Evolutionary conservation across 495 filamentous ascomycete species (phyloP), one percentile per base, ranked within the genome.

Genomic region (Xylaria bambusicola): DNA sequence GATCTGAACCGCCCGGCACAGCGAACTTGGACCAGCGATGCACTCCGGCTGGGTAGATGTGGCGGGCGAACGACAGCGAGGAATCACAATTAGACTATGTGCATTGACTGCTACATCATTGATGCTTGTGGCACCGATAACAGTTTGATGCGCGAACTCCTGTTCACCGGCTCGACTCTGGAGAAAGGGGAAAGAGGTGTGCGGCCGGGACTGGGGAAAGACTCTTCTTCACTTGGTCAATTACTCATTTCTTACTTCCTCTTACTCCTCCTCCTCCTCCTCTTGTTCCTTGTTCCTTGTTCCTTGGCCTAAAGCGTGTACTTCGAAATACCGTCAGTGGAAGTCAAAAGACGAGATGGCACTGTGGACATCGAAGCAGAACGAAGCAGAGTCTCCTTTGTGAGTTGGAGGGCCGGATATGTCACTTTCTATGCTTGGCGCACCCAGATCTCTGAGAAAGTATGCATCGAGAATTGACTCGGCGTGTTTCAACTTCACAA

Each of bases 281-380:
- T n/a, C 29, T 33, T 35, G 7, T 26, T 18, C 8, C 10, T 46
- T 24, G 26, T 4, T n/a, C n/a, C n/a, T n/a, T n/a, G n/a, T n/a
- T n/a, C n/a, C n/a, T n/a, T n/a, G n/a, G n/a, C n/a, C n/a, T n/a
- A n/a, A n/a, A n/a, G n/a, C n/a, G n/a, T 36, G 48, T 58, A 58
- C 56, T 42, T 58, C 13, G 36, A 50, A 24, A 58, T 58, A 58
- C 56, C 13, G 6, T 24, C 6, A 17, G 18, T 44, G 7, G 47
- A 35, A 31, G 56, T 58, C 46, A 41, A 41, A 24, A 49, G 10
- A 9, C 12, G 23, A 12, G 15, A 35, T 17, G 21, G 20, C 56
- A 58, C 56, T 58, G 56, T 58, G 56, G 45, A 23, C 26, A 23
- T 23, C 6, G 17, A 17, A 26, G 6, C 4, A 13, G 31, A 35